A percentile compares a stretch with the other conserved stretches of the same genome.
phyloP scores from a whole-genome alignment of 108 stramenopile genomes.

The Nitzschia sp. region DNA sequence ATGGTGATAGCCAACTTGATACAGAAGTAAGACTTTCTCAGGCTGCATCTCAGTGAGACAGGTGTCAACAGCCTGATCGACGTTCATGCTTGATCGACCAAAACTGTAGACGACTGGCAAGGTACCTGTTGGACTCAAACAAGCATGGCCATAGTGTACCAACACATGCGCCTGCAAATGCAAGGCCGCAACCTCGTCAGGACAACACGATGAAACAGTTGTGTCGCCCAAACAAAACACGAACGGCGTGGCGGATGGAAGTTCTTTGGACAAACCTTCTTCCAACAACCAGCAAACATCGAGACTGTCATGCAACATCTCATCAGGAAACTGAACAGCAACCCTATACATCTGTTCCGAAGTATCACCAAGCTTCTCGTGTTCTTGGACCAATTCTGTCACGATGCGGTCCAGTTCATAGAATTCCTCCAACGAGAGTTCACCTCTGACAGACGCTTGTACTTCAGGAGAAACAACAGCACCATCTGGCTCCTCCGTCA shows the following conservation, averaged over 20 bases:
- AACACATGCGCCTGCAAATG: conserved; percentile 90
- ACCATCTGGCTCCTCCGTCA: conserved; percentile 33
- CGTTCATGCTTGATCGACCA: conserved; percentile 47
- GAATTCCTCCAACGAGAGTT: conserved; percentile 49
- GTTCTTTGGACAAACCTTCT: conserved; percentile 37
- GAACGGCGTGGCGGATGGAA: conserved; percentile 36
- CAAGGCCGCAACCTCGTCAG: conserved; percentile 90
- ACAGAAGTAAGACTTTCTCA: conserved; percentile 61
- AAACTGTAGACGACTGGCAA: conserved; percentile 77
- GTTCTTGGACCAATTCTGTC: conserved; percentile 21
- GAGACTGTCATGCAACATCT: conserved; percentile 70
- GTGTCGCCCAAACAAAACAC: conserved; percentile 94
- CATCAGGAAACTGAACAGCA: conserved; percentile 90
- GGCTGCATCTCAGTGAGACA: not conserved
- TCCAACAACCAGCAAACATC: conserved; percentile 75
- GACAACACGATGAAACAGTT: conserved; percentile 90
- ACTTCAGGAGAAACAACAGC: not conserved
- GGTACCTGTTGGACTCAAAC: conserved; percentile 59
- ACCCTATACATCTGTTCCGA: conserved; percentile 57
- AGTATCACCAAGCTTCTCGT: conserved; percentile 9
- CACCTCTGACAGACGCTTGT: conserved; percentile 33
- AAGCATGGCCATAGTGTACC: conserved; percentile 92
- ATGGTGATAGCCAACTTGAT: conserved; percentile 82
- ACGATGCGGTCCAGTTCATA: conserved; percentile 72
- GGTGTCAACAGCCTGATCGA: conserved; percentile 22